phyloP scores from a whole-genome alignment of 305 asterid species.

The Andrographis paniculata region DNA sequence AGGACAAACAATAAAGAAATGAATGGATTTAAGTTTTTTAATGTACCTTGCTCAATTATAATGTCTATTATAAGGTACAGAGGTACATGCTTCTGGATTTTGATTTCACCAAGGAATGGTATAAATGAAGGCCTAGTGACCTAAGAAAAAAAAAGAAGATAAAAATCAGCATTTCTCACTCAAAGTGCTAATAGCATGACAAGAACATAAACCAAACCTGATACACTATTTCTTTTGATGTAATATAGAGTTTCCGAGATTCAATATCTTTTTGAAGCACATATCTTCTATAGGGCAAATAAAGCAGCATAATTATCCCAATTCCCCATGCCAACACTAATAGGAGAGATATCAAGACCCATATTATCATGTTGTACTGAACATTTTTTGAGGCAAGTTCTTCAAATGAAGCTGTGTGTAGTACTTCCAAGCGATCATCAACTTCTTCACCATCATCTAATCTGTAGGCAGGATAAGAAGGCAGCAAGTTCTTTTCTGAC shows the following conservation, averaged over 20 bases:
- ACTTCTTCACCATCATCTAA: constrained; percentile 43
- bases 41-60: constrained; percentile 64
- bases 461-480: constrained; percentile 41
- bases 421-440: constrained; percentile 26
- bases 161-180: constrained; percentile 14
- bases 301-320: constrained; percentile 63
- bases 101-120: constrained; percentile 46
- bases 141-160: constrained; percentile 22
- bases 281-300: constrained; percentile 55
- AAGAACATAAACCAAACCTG: constrained; percentile 34
- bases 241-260: constrained; percentile 55
- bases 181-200: constrained; percentile 5
- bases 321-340: constrained; percentile 75
- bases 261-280: constrained; percentile 61
- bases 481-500: constrained; percentile 31
- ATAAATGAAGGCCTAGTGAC: constrained; percentile 69
- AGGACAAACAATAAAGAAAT: constrained; percentile 5
- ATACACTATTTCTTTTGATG: constrained; percentile 44
- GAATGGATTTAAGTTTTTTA: neutral
- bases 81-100: constrained; percentile 55
- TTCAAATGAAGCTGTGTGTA: constrained; percentile 51
- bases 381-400: constrained; percentile 43
- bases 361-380: constrained; percentile 50
- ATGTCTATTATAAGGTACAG: constrained; percentile 47
- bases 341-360: constrained; percentile 58